These are phyloP conservation scores for Neopestalotiopsis clavispora DNA, from an alignment of 2,329 filamentous ascomycete species.

Conservation along the genomic window DNA sequence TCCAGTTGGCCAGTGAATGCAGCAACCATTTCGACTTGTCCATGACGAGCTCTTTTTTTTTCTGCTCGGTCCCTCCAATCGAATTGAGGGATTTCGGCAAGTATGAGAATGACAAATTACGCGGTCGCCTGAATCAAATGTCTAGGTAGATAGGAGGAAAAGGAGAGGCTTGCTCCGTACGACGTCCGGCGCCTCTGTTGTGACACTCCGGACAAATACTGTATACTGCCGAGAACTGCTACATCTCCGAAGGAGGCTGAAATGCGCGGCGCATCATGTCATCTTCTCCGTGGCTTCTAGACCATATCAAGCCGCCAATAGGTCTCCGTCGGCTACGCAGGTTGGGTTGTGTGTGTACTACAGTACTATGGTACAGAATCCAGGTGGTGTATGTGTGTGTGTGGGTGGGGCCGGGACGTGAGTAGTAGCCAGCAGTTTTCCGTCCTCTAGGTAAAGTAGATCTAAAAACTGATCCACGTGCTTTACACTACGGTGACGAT, in stretches of 20 bases:
- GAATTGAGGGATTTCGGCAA: not conserved
- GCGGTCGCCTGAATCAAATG: not conserved
- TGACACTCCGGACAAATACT: not conserved
- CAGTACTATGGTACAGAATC: too few relatives aligned
- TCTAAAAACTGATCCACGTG: constrained; percentile 1
- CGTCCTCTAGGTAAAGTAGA: not conserved
- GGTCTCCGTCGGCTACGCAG: constrained; percentile 8
- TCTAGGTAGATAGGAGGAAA: not conserved
- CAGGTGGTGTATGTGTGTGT: not conserved
- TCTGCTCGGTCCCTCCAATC: not conserved
- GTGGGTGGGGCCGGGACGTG: not conserved
- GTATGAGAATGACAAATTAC: not conserved
- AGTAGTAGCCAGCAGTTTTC: not conserved
- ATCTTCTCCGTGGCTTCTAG: not conserved
- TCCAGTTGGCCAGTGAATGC: not conserved
- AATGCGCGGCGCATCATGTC: not conserved
- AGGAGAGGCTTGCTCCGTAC: not conserved
- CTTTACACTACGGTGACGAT: constrained; percentile 4
- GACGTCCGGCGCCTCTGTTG: not conserved
- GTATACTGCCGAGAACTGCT: not conserved
- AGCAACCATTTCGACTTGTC: not conserved
- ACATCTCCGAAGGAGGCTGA: not conserved
- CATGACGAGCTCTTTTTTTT: not conserved
- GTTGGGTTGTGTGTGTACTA: not conserved
- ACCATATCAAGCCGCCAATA: not conserved